Conservation (phyloP, 345 rosid species). For the Hibiscus mutabilis region DNA sequence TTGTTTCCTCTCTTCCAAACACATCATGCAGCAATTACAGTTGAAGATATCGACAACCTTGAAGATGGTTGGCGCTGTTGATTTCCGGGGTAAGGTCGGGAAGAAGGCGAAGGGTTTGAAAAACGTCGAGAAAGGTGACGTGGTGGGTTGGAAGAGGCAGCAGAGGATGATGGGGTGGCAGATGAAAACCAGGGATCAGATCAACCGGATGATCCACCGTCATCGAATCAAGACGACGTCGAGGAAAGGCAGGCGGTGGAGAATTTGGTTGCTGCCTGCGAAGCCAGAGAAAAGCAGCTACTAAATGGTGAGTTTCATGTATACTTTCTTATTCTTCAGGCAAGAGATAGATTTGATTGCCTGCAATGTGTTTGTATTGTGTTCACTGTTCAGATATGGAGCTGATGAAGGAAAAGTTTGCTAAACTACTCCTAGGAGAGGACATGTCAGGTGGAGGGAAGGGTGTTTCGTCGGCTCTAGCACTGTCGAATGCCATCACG, state of each 20-base stretch:
- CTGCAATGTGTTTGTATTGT: no score
- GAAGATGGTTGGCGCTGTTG: constrained; percentile 48
- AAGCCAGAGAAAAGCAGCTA: constrained; percentile 34
- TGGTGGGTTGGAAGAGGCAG: constrained; percentile 21
- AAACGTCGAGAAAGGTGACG: constrained; percentile 30
- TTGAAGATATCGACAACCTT: not conserved
- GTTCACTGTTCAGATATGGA: constrained; percentile 41
- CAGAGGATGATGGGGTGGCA: constrained; percentile 19
- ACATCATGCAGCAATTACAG: not conserved
- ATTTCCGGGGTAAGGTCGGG: constrained; percentile 51
- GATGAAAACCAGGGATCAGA: constrained; percentile 23
- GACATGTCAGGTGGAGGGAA: constrained; percentile 76
- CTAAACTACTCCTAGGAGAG: constrained; percentile 61
- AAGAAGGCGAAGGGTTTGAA: constrained; percentile 29
- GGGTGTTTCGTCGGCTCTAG: constrained; percentile 71
- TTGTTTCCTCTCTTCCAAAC: not conserved
- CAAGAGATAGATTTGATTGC: not conserved
- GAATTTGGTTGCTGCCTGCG: constrained; percentile 15
- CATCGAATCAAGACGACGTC: not conserved
- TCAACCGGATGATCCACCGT: not conserved
- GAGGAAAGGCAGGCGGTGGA: constrained; percentile 13
- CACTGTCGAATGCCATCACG: constrained; percentile 50
- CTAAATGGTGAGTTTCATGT: constrained; percentile 16
- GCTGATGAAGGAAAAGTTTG: constrained; percentile 58
- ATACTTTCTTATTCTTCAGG: not conserved